Base-by-base conservation (phyloP, 768 basidiomycete genomes). In the Calocybe gangraenosa region DNA sequence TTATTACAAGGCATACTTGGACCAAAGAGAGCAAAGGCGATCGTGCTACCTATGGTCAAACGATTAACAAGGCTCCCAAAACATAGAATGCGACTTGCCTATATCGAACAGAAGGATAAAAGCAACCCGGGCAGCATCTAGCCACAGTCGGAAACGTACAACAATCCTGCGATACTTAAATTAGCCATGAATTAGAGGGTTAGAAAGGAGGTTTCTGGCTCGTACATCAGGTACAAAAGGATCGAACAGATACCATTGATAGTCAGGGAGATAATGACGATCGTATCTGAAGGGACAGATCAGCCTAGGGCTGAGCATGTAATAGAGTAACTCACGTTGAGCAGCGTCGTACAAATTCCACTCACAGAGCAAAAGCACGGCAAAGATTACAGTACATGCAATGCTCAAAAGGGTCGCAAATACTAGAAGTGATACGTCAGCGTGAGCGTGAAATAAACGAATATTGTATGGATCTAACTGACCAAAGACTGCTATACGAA, bases 221-320 rank as follows among this genome's bases (percentile, higher is more conserved):
- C 56, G 48, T 41, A 68, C 70, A 72, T 68, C 40, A 70, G 54
- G 43, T 69, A 70, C 19, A 66, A 47, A 18, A 68, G 46, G 34
- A 70, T 56, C 7, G 65, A 50, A 10, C 64, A 63, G 34, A 67
- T 31, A 5, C 59, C 63, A 31, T 71, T 60, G 40, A 63, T 49
- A 13, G 44, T 49, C 21, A 67, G 53, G 9, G 66, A 50, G 7
- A 55, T 50, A n/a, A 67, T 53, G 33, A 68, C 54, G 28, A 70
- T 57, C 9, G 57, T 55, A 37, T 68, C 70, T 71, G 47, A 3
- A 10, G n/a, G 4, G 10, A 15, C 17, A 44, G 33, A 21, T 44
- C 8, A 40, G 38, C 13, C 28, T 23, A 11, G 11, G 11, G 35
- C 51, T 48, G 21, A 28, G n/a, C 8, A n/a, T 17, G 23, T 36